Base-by-base conservation (phyloP, 2,329 filamentous ascomycete genomes). In the Periconia sp. region DNA sequence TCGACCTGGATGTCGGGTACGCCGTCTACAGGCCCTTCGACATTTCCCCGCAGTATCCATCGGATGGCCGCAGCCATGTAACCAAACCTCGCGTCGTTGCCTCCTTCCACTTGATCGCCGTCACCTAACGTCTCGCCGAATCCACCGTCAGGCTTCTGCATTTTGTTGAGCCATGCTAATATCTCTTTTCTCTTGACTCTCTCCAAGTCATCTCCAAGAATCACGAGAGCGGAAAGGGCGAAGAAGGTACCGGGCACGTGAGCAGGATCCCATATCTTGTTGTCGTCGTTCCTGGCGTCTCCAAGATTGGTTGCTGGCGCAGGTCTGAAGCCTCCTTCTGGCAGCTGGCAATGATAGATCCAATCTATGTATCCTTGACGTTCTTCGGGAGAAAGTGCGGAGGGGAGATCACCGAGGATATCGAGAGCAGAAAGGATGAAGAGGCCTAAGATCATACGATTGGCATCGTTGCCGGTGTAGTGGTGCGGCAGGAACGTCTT, bases 231-330 rank as follows among this genome's bases (percentile, higher is more conserved):
- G 20, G 91, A 79, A 42, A 99, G 80, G 0, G 93, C 92, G 74
- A 97, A 97, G 71, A 89, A 93, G 0, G 92, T 97, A 1, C 91
- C 91, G 0, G 92, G 89, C 15, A 97, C 76, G 72, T 93, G 96
- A 0, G 92, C 84, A n/a, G 86, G 84, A 74, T 90, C 87, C 85
- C 86, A 88, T 42, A 70, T 73, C 50, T 79, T 77, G 63, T 85
- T 85, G 37, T 78, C 75, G 2, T 81, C 65, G 65, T 77, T 79
- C 63, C 74, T 73, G 61, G 75, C 61, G 60, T 76, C 62, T 47
- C 79, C 74, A 64, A 86, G 75, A 69, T 83, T 68, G 60, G 81
- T 95, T 71, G 74, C 90, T 1, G 92, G 89, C 58, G 90, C 92
- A 41, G 91, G 92, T 59, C 90, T 88, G 76, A 99, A 97, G 15